Base-by-base conservation (phyloP, 73 alveolate species). In the Uronychia setigera region DNA sequence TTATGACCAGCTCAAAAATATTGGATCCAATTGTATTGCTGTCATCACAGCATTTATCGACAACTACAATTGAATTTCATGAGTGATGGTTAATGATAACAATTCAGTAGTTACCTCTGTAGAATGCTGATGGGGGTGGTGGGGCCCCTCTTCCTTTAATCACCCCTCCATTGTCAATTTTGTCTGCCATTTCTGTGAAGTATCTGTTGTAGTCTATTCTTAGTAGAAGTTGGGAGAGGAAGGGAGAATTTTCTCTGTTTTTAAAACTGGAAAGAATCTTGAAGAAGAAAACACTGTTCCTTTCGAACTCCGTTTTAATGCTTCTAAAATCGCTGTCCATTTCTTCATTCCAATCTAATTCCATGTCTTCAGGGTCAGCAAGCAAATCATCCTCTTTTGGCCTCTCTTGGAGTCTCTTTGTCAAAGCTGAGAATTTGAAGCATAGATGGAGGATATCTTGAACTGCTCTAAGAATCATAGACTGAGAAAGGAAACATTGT, bases 361-460 rank as follows among this genome's bases (percentile, higher is more conserved):
- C 89, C 33, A 35, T 32, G 30, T 80, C 31, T 27, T 74, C 27
- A 13, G 1, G 32, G 35, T 76, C 81, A 31, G 81, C 46, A 35
- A 32, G 77, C 1, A 46, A 26, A 1, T 58, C 78, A 0, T 35
- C 79, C 30, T 1, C 76, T 46, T 34, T 26, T 74, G 58, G 84
- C 86, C 1, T 80, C 86, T 46, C 31, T 57, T 28, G 5, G 29
- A 35, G 30, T 0, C 86, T 58, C 82, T 31, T 86, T 75, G 78
- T 76, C 78, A 78, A 32, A 29, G 35, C 35, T 74, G 80, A 87
- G 78, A 60, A 26, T 31, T 32, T 35, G 57, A 58, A 59, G 91
- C 94, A 91, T 77, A 84, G 35, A 59, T 80, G 88, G 32, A 85
- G 78, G 31, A 92, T 80, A 27, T 89, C 95, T 57, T 92, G 91